A percentile compares a stretch with the other conserved stretches of the same genome.
These are phyloP conservation scores for Haematococcus lacustris DNA, from an alignment of 139 green algal species.

Conservation along the genomic window DNA sequence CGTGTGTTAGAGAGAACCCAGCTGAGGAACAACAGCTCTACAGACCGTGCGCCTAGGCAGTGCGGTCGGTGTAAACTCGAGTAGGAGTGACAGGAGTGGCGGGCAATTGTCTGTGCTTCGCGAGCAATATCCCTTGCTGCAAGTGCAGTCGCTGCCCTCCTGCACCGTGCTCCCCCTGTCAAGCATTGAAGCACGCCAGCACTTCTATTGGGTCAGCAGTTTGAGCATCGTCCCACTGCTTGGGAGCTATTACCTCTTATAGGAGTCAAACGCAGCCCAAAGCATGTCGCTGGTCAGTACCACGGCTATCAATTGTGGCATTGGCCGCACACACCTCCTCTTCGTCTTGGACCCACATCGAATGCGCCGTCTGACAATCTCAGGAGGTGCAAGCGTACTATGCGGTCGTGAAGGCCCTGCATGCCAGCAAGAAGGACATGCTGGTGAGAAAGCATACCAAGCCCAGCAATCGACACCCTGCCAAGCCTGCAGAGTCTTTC, in stretches of 20 bases:
- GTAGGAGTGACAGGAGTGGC: too few species aligned
- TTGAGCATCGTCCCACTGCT: not conserved
- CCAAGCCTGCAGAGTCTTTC: not conserved
- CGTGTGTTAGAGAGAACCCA: not conserved
- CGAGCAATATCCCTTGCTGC: not conserved
- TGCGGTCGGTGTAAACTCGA: not conserved
- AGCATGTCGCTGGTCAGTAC: too few species aligned
- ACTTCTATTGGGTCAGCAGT: not conserved
- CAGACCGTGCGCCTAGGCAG: not conserved
- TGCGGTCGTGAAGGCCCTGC: not conserved
- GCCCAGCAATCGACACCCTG: too few species aligned
- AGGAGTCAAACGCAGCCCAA: too few species aligned
- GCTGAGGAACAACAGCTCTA: not conserved
- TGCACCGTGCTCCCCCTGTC: too few species aligned
- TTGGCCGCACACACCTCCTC: not conserved
- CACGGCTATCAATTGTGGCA: not conserved
- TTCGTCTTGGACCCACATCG: not conserved
- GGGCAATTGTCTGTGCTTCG: not conserved
- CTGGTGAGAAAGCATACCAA: slow-evolving; percentile 10
- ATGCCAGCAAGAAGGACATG: not conserved
- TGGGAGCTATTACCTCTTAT: too few species aligned
- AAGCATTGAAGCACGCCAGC: too few species aligned
- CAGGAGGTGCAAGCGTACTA: not conserved
- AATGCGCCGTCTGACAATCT: not conserved
- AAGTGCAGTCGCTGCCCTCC: too few species aligned